phyloP scores from a whole-genome alignment of 2,329 filamentous ascomycete species.

The Ceratocystis lukuohia region DNA sequence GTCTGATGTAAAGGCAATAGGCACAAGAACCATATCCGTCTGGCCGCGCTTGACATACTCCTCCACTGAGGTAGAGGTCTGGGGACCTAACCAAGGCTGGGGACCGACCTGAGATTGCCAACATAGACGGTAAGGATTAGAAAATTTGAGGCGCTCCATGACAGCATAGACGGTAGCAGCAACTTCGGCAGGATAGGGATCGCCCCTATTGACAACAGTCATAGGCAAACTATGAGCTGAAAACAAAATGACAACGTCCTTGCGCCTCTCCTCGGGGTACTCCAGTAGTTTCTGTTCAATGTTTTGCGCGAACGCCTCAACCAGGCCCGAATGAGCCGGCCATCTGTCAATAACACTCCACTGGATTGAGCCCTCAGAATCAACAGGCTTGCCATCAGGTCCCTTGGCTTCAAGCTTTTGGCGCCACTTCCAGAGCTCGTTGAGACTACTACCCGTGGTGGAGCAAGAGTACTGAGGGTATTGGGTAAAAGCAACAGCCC shows the following conservation, averaged over 20 bases:
- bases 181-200: constrained; percentile 90
- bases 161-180: constrained; percentile 92
- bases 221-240: constrained; percentile 94
- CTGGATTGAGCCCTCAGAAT: constrained; percentile 54
- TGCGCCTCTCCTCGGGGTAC: constrained; percentile 69
- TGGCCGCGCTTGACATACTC: constrained; percentile 83
- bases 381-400: constrained; percentile 26
- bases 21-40: constrained; percentile 79
- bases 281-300: constrained; percentile 74
- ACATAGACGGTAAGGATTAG: constrained; percentile 82
- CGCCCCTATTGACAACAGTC: constrained; percentile 90
- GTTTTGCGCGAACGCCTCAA: constrained; percentile 84
- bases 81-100: constrained; percentile 85
- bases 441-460: constrained; percentile 88
- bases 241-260: constrained; percentile 76
- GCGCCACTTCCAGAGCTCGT: constrained; percentile 96
- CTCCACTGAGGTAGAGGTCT: constrained; percentile 78
- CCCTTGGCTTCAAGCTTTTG: constrained; percentile 69
- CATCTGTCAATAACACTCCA: constrained; percentile 99
- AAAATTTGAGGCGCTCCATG: constrained; percentile 80
- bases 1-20: constrained; percentile 96
- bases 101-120: constrained; percentile 99
- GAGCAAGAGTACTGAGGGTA: constrained; percentile 98
- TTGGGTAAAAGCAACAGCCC: constrained; percentile 93
- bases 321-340: constrained; percentile 80